Evolutionary conservation across 106 monocot species (phyloP), one percentile per base, ranked within the genome.

Genomic region (Gastrodia elata): DNA sequence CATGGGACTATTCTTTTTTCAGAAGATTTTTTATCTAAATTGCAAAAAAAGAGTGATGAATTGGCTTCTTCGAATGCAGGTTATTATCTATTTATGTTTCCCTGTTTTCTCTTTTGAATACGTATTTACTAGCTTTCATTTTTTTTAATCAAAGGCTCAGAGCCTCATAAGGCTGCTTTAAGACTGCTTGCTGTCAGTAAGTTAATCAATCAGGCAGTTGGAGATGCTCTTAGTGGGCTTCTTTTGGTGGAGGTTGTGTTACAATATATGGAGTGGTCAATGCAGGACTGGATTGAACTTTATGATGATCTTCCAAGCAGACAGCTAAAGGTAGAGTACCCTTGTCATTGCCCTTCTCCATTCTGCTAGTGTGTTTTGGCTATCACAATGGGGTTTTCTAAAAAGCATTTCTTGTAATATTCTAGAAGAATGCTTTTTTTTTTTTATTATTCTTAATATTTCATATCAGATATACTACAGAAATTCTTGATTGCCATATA

Each of bases 1-100:
- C 92, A 96, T 83, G 92, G 96, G 75, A 96, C 92, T 11, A 72
- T 96, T 65, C 28, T 96, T 13, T 96, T 96, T 68, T 87, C 89
- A 30, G 79, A 90, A 30, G 44, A 57, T 40, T 92, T 88, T 72
- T 56, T 92, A 37, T 68, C 46, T 7, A 52, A 9, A 40, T 70
- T 95, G 73, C 77, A 89, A 70, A 46, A 52, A 27, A 65, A 41
- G 61, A 78, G 55, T n/a, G 68, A 72, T 56, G 83, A 94, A 48
- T 77, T 86, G 65, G 71, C 70, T 20, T 70, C 76, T 74, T 42
- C 59, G 49, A 59, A 73, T 81, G 36, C 87, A 94, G 89, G 91
- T 94, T 20, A 58, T 38, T 42, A 33, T 56, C 91, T 24, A 59
- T 34, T 35, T 33, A 65, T 35, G 5, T 37, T 35, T 65, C 36